Base-by-base conservation (phyloP, 495 filamentous ascomycete genomes). In the Penicillium waksmanii region DNA sequence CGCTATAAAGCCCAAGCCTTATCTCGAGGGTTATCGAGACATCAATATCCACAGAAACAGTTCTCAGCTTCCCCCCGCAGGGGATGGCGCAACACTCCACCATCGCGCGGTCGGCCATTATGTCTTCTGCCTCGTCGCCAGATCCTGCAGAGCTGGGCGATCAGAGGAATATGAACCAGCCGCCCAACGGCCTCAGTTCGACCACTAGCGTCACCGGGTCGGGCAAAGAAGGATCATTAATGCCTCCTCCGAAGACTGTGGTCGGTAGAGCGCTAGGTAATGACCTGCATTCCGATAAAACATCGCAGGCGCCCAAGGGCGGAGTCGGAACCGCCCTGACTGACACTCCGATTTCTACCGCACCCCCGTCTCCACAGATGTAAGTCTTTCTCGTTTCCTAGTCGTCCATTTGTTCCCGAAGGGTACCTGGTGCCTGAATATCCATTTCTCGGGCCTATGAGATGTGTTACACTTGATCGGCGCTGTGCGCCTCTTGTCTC, bases 361-460 rank as follows among this genome's bases (percentile, higher is more conserved):
- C 85, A 55, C 87, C 88, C 31, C 84, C 78, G 71, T 90, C 87
- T 71, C 89, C 89, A 65, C 82, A 82, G 67, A 87, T 91, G 85
- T 89, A 75, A 75, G 87, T 78, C 44, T 49, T 61, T 49, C 51
- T 42, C 48, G 25, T 54, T 60, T 66, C 56, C 58, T 60, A 66
- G 64, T 66, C 56, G 59, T 67, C 57, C 40, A 53, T 21, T 56
- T n/a, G 42, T 25, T 10, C 5, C 36, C 35, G 38, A 35, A 48
- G 34, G 49, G 61, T 56, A 61, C 57, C 48, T 53, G 55, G 49
- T 49, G 17, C 47, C 63, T 66, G 61, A 53, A 55, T 15, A 31
- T 54, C 47, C 46, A 34, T 61, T 18, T 10, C 31, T 19, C 40
- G 40, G n/a, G 49, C 57, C 67, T 70, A 67, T 67, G 56, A 54